Percentiles rank a stretch among this genome's conserved stretches.
phyloP scores from a whole-genome alignment of 768 basidiomycete species.

The Rhodotorula taiwanensis region DNA sequence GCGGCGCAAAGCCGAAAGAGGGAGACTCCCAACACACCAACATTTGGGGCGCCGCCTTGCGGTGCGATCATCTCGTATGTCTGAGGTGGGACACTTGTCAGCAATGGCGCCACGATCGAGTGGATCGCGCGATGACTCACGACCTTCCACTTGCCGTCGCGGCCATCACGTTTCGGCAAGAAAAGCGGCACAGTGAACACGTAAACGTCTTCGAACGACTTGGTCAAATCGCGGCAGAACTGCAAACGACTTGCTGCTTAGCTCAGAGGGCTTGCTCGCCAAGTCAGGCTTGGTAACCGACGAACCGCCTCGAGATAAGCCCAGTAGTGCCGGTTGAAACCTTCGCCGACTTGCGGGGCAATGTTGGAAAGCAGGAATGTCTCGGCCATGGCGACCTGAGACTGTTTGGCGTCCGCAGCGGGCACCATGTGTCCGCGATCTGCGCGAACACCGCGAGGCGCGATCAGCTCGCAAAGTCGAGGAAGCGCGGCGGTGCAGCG shows the following conservation, averaged over 20 bases:
- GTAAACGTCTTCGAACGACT: conserved; percentile 86
- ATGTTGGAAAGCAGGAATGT: conserved; percentile 93
- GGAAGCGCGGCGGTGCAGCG: not conserved
- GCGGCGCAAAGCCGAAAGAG: too few relatives aligned
- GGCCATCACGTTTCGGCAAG: conserved; percentile 58
- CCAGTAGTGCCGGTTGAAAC: conserved; percentile 83
- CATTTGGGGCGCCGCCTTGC: conserved; percentile 32
- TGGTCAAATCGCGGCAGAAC: conserved; percentile 85
- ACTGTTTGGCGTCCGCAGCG: conserved; percentile 66
- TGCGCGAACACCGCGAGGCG: not conserved
- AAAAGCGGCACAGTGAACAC: conserved; percentile 98
- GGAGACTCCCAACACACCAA: conserved; percentile 20
- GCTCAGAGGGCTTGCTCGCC: not conserved
- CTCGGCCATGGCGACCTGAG: conserved; percentile 87
- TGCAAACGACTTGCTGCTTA: conserved; percentile 51
- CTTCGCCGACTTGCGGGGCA: conserved; percentile 93
- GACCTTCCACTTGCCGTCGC: conserved; percentile 91
- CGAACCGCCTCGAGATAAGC: conserved; percentile 31
- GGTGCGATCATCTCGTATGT: conserved; percentile 86
- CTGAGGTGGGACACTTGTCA: too few relatives aligned
- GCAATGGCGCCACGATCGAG: too few relatives aligned
- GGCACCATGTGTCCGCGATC: conserved; percentile 90
- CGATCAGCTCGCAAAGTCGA: not conserved
- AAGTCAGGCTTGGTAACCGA: not conserved
- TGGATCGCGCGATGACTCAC: conserved; percentile 52